Evolutionary conservation across 768 basidiomycete species (phyloP).

Genomic region (Neoboletus magnificus): DNA sequence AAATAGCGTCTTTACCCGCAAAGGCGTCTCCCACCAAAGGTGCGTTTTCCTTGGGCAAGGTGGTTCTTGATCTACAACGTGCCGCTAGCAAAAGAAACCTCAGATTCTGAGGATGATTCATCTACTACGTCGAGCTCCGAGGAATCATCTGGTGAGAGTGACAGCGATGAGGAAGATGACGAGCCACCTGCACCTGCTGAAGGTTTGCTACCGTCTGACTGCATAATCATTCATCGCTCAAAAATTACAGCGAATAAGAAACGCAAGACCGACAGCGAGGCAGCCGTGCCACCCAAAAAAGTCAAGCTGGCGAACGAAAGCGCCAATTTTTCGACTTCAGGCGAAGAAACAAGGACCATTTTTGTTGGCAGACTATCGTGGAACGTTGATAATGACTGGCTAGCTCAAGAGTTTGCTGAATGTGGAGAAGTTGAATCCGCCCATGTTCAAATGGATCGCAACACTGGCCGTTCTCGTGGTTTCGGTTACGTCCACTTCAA

Average conservation of each 20-base stretch:
- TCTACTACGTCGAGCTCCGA: conserved; percentile 12
- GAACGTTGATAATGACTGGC: conserved; percentile 96
- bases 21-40: conserved; percentile 41
- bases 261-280: conserved; percentile 74
- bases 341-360: conserved; percentile 61
- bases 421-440: conserved; percentile 91
- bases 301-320: conserved; percentile 65
- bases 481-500: conserved; percentile 83
- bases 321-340: conserved; percentile 31
- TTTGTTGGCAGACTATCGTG: conserved; percentile 94
- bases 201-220: conserved; percentile 30
- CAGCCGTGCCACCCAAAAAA: conserved; percentile 70
- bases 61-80: neutral
- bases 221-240: conserved; percentile 1
- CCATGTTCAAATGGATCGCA: conserved; percentile 81
- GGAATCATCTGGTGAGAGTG: conserved; percentile 8
- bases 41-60: neutral
- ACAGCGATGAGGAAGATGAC: conserved; percentile 5
- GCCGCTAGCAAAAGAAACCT: neutral
- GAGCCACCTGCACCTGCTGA: conserved; percentile 35
- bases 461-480: conserved; percentile 77
- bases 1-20: conserved; percentile 32
- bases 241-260: conserved; percentile 44
- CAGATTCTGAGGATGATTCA: neutral
- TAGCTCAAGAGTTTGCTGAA: conserved; percentile 82